Percentiles rank a stretch among this genome's conserved stretches.
phyloP scores from a whole-genome alignment of 1,284 basidiomycete species.

The Hymenochaete sp. region DNA sequence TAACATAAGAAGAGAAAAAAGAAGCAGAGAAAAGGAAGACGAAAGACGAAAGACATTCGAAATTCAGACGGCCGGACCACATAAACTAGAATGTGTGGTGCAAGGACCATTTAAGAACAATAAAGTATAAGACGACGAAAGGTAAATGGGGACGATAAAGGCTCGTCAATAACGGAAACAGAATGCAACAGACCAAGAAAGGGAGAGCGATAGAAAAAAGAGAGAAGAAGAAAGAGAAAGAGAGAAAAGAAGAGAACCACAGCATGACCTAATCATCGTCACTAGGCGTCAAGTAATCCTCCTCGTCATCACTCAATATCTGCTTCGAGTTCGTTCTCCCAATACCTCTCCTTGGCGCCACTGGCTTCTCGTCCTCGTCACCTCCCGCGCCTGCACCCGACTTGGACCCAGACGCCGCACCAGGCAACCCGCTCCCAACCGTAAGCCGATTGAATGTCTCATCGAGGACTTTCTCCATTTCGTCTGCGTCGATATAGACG shows the following conservation, averaged over 20 bases:
- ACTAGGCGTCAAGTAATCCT: slow-evolving; percentile 51
- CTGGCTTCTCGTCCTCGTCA: slow-evolving; percentile 65
- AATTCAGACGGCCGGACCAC: too few relatives aligned
- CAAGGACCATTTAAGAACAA: too few relatives aligned
- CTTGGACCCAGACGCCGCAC: slow-evolving; percentile 43
- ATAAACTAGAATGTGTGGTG: too few relatives aligned
- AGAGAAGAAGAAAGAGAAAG: neutral
- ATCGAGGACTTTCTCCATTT: slow-evolving; percentile 83
- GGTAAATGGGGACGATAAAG: neutral
- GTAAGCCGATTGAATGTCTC: slow-evolving; percentile 51
- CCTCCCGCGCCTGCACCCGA: slow-evolving; percentile 42
- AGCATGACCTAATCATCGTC: slow-evolving; percentile 39
- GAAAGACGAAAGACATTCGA: too few relatives aligned
- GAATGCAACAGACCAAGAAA: neutral
- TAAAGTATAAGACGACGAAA: neutral
- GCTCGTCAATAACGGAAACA: neutral
- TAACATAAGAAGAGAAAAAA: slow-evolving; percentile 2
- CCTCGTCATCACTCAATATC: slow-evolving; percentile 64
- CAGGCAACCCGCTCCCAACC: slow-evolving; percentile 61
- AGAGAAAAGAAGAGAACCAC: neutral
- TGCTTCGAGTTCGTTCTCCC: slow-evolving; percentile 46
- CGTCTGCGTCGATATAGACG: slow-evolving; percentile 90
- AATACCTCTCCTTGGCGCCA: slow-evolving; percentile 37
- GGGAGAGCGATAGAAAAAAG: neutral
- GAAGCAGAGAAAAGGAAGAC: neutral